phyloP scores from a whole-genome alignment of 2,329 filamentous ascomycete species.

The Lasiodiplodia gonubiensis region DNA sequence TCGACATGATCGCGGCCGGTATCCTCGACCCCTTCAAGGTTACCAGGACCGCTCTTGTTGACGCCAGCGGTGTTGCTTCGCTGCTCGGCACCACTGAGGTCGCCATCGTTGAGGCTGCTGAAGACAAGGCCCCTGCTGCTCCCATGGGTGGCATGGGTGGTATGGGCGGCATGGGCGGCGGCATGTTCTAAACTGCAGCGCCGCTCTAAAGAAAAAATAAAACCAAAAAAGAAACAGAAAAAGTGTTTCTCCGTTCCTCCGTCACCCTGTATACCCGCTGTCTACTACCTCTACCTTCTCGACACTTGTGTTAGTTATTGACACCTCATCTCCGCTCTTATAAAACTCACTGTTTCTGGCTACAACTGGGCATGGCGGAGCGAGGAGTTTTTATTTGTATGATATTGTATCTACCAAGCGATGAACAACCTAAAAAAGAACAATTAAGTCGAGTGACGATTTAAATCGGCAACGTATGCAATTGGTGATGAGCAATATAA shows the following conservation, averaged over 20 bases:
- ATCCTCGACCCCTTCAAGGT: conserved; percentile 99
- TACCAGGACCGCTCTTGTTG: conserved; percentile 91
- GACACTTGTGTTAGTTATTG: conserved; percentile 40
- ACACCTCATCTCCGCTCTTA: conserved; percentile 44
- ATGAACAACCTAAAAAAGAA: conserved; percentile 6
- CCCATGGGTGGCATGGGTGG: conserved; percentile 61
- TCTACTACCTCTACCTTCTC: conserved; percentile 33
- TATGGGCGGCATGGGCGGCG: conserved; percentile 69
- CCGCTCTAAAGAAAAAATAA: conserved; percentile 1
- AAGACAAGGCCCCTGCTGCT: conserved; percentile 77
- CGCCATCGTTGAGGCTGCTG: conserved; percentile 92
- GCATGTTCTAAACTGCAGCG: conserved; percentile 64
- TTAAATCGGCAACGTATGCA: not conserved
- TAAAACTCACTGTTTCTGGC: conserved; percentile 32
- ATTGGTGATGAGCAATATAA: not conserved
- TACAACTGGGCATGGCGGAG: conserved; percentile 43
- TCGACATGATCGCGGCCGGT: conserved; percentile 96
- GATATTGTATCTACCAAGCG: conserved; percentile 27
- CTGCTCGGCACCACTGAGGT: conserved; percentile 98
- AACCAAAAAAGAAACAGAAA: conserved; percentile 12
- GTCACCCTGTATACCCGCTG: conserved; percentile 27
- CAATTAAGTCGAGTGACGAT: conserved; percentile 10
- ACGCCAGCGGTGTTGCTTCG: conserved; percentile 94
- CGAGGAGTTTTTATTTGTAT: conserved; percentile 40
- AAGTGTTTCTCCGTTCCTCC: conserved; percentile 8